Evolutionary conservation across 257 asterid genomes (phyloP), one percentile per base, ranked within the genome.

Genomic region (Leonotis leonurus): DNA sequence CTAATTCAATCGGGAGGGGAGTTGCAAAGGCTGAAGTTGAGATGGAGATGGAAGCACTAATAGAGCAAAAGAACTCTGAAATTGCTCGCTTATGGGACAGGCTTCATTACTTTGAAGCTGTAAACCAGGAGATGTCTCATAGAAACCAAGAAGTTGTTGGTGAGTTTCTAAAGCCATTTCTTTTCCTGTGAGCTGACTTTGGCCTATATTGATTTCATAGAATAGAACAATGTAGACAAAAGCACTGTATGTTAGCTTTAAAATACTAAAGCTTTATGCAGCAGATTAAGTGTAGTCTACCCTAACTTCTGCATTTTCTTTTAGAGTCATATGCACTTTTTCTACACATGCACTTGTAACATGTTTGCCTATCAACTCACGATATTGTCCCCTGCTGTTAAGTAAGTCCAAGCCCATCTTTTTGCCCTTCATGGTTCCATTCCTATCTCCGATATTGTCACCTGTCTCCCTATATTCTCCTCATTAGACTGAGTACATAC

Each of bases 121-220:
- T 89, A 75, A 93, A 87, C 71, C 86, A 82, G 73, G 94, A 93
- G 82, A 89, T 93, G 99, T 93, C 97, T 54, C 97, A 87, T 64
- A 81, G 99, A 76, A 93, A 89, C 77, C 99, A 93, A 81, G 93
- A 89, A 83, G 81, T 88, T 45, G 72, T 93, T 22, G 99, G 99
- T 89, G 70, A 80, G 90, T 62, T 68, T 81, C 50, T 54, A 12
- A 72, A 70, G 61, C 60, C 49, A 58, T 68, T 49, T 43, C 40
- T n/a, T 60, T 22, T 44, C 36, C 27, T 16, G 24, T 62, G 27
- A 30, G 24, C 63, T 68, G 17, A 18, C 22, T 54, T 60, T 54
- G 25, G 36, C 22, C 59, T 65, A 22, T 53, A 27, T 60, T 54
- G 5, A 41, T 25, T 41, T 9, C 26, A 16, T 17, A 8, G 16